A percentile compares a stretch with the other conserved stretches of the same genome.
phyloP scores from a whole-genome alignment of 257 asterid species.

The Ehretia macrophylla region DNA sequence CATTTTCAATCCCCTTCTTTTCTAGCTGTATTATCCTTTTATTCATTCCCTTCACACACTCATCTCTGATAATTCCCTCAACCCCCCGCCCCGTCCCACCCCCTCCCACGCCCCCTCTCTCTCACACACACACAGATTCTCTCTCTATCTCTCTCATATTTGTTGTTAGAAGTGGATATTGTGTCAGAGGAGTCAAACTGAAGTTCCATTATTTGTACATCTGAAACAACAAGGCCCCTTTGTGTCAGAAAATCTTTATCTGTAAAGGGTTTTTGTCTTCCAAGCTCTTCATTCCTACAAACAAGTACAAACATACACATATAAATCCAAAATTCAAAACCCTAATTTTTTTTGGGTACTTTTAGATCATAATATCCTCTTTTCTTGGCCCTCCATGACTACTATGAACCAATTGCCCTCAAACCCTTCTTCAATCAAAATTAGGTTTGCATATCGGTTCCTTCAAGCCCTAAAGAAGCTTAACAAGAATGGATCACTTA shows the following conservation, averaged over 20 bases:
- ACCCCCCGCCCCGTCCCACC: no score
- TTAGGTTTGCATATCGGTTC: slow-evolving; percentile 45
- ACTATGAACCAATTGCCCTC: slow-evolving; percentile 1
- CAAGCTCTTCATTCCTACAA: slow-evolving; percentile 3
- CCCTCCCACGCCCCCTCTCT: slow-evolving; percentile 13
- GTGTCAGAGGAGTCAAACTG: slow-evolving; percentile 43
- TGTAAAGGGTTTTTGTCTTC: slow-evolving; percentile 6
- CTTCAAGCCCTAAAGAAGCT: slow-evolving; percentile 44
- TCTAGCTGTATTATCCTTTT: slow-evolving; percentile 8
- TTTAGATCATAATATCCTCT: no score
- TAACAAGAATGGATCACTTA: slow-evolving; percentile 3
- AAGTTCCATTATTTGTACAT: slow-evolving; percentile 39
- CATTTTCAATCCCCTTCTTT: slow-evolving; percentile 46
- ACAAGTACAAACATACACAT: not conserved
- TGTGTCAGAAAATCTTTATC: slow-evolving; percentile 64
- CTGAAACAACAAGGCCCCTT: slow-evolving; percentile 39
- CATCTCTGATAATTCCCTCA: slow-evolving; percentile 11
- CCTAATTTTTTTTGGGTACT: slow-evolving; percentile 23
- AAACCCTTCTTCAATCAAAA: slow-evolving; percentile 34
- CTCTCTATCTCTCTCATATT: slow-evolving; percentile 10
- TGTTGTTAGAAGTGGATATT: slow-evolving; percentile 43
- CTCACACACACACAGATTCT: slow-evolving; percentile 16
- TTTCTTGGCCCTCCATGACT: slow-evolving; percentile 16
- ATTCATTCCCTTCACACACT: slow-evolving; percentile 45
- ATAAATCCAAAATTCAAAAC: slow-evolving; percentile 20